Conservation (phyloP, 768 basidiomycete genomes). For the Suillus subluteus region DNA sequence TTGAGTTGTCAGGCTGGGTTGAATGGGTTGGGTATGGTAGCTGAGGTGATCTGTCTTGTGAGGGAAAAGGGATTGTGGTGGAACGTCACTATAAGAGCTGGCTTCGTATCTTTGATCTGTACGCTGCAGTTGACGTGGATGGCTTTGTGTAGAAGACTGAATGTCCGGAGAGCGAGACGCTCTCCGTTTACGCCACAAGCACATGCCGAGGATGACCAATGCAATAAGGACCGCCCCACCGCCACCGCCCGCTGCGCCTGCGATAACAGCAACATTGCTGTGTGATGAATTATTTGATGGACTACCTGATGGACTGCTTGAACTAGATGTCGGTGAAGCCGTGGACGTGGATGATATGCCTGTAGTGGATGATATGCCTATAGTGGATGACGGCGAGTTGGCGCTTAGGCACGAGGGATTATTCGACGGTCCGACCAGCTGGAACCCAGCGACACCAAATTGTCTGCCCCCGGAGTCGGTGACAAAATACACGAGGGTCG, state of each 20-base stretch:
- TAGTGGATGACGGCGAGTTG: slow-evolving; percentile 55
- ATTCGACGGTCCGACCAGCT: slow-evolving; percentile 50
- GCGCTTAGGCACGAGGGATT: slow-evolving; percentile 54
- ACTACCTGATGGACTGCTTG: background rate
- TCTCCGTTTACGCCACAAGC: slow-evolving; percentile 41
- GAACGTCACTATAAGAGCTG: slow-evolving; percentile 11
- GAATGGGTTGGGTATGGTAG: slow-evolving; percentile 28
- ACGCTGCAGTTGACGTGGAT: slow-evolving; percentile 37
- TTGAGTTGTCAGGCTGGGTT: slow-evolving; percentile 34
- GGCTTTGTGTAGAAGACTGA: slow-evolving; percentile 25
- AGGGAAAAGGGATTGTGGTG: slow-evolving; percentile 38
- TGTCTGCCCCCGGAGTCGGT: slow-evolving; percentile 49
- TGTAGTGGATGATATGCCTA: slow-evolving; percentile 44
- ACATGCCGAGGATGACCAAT: slow-evolving; percentile 47
- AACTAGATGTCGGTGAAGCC: slow-evolving; percentile 22
- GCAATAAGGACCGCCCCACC: slow-evolving; percentile 53
- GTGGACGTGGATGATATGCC: background rate
- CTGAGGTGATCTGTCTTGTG: slow-evolving; percentile 25
- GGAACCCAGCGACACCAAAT: slow-evolving; percentile 64
- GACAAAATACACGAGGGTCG: slow-evolving; percentile 59
- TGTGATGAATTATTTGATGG: slow-evolving; percentile 2
- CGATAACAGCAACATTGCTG: slow-evolving; percentile 50
- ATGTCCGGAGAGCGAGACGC: slow-evolving; percentile 30
- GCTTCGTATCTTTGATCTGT: slow-evolving; percentile 39
- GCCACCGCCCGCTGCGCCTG: slow-evolving; percentile 49